Conservation (phyloP, 2,329 filamentous ascomycete species). For the Pestalotiopsis sp. region DNA sequence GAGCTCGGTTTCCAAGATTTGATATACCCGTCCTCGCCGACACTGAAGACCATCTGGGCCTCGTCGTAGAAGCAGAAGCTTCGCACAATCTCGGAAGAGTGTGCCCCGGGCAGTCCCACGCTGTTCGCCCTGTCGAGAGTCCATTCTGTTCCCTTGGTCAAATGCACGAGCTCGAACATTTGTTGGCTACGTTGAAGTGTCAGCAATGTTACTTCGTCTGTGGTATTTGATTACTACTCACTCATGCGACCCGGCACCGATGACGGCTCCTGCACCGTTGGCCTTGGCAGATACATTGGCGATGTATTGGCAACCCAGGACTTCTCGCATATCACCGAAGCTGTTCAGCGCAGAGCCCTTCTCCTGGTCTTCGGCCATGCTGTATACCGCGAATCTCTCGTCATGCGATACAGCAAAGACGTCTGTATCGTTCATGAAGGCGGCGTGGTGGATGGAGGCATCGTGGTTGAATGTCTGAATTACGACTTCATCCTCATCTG, state of each 20-base stretch:
- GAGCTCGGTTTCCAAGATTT: constrained; percentile 56
- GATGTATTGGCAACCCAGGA: constrained; percentile 74
- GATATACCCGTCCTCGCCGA: constrained; percentile 60
- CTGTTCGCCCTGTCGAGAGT: constrained; percentile 55
- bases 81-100: constrained; percentile 66
- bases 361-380: constrained; percentile 65
- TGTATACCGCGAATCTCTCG: constrained; percentile 76
- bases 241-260: constrained; percentile 72
- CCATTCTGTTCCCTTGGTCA: constrained; percentile 58
- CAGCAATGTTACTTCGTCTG: constrained; percentile 9
- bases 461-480: constrained; percentile 79
- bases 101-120: constrained; percentile 64
- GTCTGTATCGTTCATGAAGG: constrained; percentile 67
- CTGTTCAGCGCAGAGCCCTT: constrained; percentile 58
- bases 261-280: constrained; percentile 59
- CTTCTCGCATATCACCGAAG: constrained; percentile 71
- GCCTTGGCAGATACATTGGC: constrained; percentile 66
- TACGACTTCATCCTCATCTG: constrained; percentile 77
- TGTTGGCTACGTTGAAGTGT: constrained; percentile 44
- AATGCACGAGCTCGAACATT: constrained; percentile 62
- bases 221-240: constrained; percentile 39
- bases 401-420: constrained; percentile 78
- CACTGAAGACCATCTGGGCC: constrained; percentile 60
- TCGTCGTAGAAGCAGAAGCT: constrained; percentile 67
- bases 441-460: constrained; percentile 74